These are phyloP conservation scores for Orychophragmus violaceus DNA, from an alignment of 345 rosid genomes.

Conservation along the genomic window DNA sequence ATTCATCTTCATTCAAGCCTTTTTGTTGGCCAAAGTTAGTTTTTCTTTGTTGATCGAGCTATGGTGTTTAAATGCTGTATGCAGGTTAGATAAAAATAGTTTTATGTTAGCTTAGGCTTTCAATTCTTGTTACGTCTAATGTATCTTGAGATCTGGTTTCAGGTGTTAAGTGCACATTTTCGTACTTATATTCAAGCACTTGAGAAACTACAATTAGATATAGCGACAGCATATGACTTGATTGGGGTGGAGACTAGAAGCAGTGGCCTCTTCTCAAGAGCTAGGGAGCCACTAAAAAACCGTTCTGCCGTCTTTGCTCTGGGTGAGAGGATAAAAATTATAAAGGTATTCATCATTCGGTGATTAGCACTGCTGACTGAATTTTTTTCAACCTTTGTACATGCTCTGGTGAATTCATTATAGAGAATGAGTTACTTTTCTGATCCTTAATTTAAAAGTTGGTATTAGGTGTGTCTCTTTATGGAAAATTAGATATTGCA, in stretches of 20 bases:
- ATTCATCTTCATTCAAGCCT: neutral
- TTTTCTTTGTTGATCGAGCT: conserved; percentile 8
- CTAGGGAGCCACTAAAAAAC: conserved; percentile 84
- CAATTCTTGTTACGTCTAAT: conserved; percentile 7
- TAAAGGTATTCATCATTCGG: conserved; percentile 52
- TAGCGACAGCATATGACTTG: conserved; percentile 84
- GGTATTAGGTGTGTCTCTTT: neutral
- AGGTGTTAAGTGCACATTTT: conserved; percentile 98
- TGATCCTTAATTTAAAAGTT: neutral
- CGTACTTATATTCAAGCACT: conserved; percentile 95
- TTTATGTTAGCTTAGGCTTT: conserved; percentile 4
- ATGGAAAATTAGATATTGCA: neutral
- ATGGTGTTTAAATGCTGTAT: neutral
- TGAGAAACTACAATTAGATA: conserved; percentile 94
- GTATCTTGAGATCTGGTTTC: conserved; percentile 21
- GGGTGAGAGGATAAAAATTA: conserved; percentile 84
- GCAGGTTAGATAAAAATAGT: conserved; percentile 4
- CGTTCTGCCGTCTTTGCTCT: conserved; percentile 91
- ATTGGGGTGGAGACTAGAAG: conserved; percentile 96
- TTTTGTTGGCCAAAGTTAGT: neutral
- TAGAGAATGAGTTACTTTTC: neutral
- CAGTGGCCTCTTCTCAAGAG: conserved; percentile 70
- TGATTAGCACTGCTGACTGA: neutral
- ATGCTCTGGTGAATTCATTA: neutral
- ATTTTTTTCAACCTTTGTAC: neutral